Percentiles rank a stretch among this genome's conserved stretches.
Evolutionary conservation across 192 early-diverging fungal genomes (phyloP).

Genomic region (Geranomyces michiganensis): DNA sequence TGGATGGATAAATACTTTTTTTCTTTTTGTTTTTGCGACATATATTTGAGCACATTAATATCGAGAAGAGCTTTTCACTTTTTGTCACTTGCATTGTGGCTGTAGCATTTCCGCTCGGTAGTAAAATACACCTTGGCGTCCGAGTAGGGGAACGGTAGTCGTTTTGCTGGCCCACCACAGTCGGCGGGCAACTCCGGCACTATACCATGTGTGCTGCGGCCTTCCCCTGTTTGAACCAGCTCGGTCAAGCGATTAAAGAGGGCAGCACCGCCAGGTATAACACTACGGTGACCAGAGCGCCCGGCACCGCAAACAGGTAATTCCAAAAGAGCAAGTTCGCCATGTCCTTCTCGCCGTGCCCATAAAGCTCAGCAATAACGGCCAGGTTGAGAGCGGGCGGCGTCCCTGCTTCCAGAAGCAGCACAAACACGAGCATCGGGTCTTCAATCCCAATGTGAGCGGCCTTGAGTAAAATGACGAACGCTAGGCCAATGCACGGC

Average conservation of each 20-base stretch:
- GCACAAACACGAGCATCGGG: background rate
- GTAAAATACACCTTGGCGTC: too few relatives aligned
- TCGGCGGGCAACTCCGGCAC: too few relatives aligned
- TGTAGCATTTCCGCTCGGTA: too few relatives aligned
- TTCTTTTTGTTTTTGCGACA: too few relatives aligned
- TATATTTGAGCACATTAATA: too few relatives aligned
- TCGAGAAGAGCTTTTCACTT: too few relatives aligned
- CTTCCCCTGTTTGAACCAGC: too few relatives aligned
- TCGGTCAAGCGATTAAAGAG: background rate
- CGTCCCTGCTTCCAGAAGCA: background rate
- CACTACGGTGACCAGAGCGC: background rate
- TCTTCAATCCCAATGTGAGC: background rate
- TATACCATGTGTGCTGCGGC: too few relatives aligned
- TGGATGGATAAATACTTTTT: slow-evolving; percentile 12
- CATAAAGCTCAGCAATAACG: slow-evolving; percentile 11
- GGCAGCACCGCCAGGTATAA: background rate
- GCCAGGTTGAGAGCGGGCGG: slow-evolving; percentile 1
- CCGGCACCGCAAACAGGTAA: background rate
- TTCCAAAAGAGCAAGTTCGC: background rate
- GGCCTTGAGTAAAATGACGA: background rate
- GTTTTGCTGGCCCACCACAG: too few relatives aligned
- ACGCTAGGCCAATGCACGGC: background rate
- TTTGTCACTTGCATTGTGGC: too few relatives aligned
- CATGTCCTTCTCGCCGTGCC: background rate
- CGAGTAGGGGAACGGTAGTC: too few relatives aligned